Evolutionary conservation across 2,329 filamentous ascomycete species (phyloP), one percentile per base, ranked within the genome.

Genomic region (Setomelanomma holmii): DNA sequence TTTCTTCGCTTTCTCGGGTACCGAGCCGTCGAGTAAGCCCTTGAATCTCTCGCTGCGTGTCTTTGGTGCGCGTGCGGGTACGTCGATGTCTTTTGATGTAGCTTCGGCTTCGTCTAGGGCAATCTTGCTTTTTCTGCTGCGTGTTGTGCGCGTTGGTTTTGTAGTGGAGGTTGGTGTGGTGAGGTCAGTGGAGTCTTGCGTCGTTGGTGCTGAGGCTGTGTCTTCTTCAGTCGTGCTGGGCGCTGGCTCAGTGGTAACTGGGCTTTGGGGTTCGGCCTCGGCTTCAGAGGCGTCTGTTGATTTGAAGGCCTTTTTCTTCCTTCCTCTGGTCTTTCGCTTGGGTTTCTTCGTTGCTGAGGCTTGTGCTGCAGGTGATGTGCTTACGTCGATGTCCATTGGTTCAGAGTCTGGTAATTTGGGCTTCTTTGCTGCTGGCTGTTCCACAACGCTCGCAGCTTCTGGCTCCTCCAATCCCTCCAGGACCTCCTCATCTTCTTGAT

Each of bases 1-100:
- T 17, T 20, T 35, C 21, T 46, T 46, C 34, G 34, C 17, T 16
- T 46, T 39, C 12, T 45, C 19, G 14, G 30, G 14, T 33, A 20
- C 56, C 48, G 55, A 56, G 3, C 61, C 66, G 20, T 63, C 50
- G 16, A 67, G 47, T 14, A 68, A 43, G 24, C 60, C 61, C 11
- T 56, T 61, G 42, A 69, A 69, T 2, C 61, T 64, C 51, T 67
- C 64, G 38, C 61, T 66, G 7, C 58, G 61, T 4, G 66, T 63
- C 41, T 63, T 62, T 12, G 66, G 58, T 12, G 58, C 62, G 1
- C 41, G 22, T 4, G 51, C 40, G 11, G 56, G 43, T 38, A 16
- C 45, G 21, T 45, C 36, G 4, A 23, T 17, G 36, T 34, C 43
- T 27, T 40, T 14, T 30, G 3, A 14, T 4, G 3, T 39, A 2